These are phyloP conservation scores for Euryodendron excelsum DNA, from an alignment of 148 eudicot species.

Conservation along the genomic window DNA sequence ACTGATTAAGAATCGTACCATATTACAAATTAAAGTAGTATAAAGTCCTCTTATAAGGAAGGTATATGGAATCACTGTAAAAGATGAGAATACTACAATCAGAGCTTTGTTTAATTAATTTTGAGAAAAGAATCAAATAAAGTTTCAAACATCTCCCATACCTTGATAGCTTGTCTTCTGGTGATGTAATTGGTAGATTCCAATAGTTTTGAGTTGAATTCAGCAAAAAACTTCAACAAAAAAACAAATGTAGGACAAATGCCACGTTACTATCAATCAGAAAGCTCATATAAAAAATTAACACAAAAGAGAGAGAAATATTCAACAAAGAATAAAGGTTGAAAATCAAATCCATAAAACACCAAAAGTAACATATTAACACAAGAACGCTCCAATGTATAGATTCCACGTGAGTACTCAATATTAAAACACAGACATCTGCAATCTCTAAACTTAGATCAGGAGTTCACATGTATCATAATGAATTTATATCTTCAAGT, in stretches of 20 bases:
- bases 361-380: not conserved
- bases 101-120: no score
- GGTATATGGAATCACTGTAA: no score
- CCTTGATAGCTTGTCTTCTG: slow-evolving; percentile 57
- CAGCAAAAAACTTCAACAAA: slow-evolving; percentile 35
- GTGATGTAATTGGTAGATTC: slow-evolving; percentile 52
- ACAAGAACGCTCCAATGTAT: not conserved
- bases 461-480: not conserved
- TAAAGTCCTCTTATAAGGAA: no score
- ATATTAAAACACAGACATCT: not conserved
- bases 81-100: no score
- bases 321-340: no score
- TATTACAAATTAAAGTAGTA: no score
- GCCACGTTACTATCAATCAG: not conserved
- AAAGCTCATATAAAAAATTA: not conserved
- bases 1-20: not conserved
- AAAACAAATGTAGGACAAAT: not conserved
- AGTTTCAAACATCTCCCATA: slow-evolving; percentile 19
- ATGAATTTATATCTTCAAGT: slow-evolving; percentile 1
- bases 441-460: not conserved
- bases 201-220: slow-evolving; percentile 36
- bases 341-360: not conserved
- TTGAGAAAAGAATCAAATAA: not conserved
- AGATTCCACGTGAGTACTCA: not conserved
- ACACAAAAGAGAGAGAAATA: not conserved